Percentiles rank a stretch among this genome's conserved stretches.
These are phyloP conservation scores for Fraxinus floribunda DNA, from an alignment of 305 asterid genomes.

Conservation along the genomic window DNA sequence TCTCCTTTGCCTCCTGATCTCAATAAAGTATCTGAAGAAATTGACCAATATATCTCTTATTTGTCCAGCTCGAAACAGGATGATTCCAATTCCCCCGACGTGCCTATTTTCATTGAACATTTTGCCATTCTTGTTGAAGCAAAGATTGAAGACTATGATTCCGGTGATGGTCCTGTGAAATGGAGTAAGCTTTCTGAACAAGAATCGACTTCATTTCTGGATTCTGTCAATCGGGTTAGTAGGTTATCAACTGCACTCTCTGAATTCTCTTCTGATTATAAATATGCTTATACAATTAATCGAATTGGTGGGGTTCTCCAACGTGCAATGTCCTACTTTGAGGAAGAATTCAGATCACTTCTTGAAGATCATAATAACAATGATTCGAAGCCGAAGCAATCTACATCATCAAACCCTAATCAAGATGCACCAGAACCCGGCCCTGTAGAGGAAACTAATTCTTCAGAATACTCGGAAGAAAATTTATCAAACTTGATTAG, in stretches of 20 bases:
- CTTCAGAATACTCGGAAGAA: constrained; percentile 53
- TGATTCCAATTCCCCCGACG: constrained; percentile 35
- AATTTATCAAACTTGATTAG: constrained; percentile 32
- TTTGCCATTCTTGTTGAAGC: constrained; percentile 68
- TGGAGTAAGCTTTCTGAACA: constrained; percentile 53
- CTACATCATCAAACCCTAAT: neutral
- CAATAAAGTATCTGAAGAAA: constrained; percentile 48
- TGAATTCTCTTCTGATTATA: constrained; percentile 48
- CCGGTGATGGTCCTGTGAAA: constrained; percentile 40
- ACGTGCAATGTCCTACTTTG: constrained; percentile 68
- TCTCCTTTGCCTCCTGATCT: constrained; percentile 72
- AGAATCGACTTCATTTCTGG: constrained; percentile 50
- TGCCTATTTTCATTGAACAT: constrained; percentile 66
- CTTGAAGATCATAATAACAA: constrained; percentile 42
- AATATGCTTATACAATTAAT: constrained; percentile 59
- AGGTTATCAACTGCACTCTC: constrained; percentile 40
- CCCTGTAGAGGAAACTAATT: constrained; percentile 24
- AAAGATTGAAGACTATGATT: constrained; percentile 48
- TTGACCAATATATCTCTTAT: constrained; percentile 54
- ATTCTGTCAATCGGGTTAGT: constrained; percentile 42
- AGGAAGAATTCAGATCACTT: constrained; percentile 64
- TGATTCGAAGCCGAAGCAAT: constrained; percentile 18
- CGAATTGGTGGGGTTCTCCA: constrained; percentile 60
- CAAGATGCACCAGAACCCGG: constrained; percentile 31
- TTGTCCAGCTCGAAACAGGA: constrained; percentile 24